A percentile compares a stretch with the other conserved stretches of the same genome.
Conservation (phyloP, 2,329 filamentous ascomycete genomes). For the Cladosporium phlei region DNA sequence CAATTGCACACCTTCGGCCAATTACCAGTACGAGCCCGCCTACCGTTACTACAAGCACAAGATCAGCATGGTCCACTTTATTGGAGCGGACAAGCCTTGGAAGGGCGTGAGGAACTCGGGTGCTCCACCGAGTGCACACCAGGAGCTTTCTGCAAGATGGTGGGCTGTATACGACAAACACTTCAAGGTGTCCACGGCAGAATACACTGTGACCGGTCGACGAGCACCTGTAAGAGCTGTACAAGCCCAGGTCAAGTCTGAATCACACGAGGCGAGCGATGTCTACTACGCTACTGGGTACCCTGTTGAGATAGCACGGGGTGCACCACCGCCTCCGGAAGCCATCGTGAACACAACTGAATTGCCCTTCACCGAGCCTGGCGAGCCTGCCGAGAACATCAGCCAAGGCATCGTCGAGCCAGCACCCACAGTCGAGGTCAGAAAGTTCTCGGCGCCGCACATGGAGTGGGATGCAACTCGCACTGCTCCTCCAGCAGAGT, state of each 20-base stretch:
- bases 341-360: slow-evolving; percentile 36
- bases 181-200: slow-evolving; percentile 49
- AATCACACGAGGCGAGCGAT: not conserved
- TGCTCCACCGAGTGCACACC: slow-evolving; percentile 61
- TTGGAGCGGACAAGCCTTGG: slow-evolving; percentile 90
- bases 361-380: slow-evolving; percentile 40
- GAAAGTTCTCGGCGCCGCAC: slow-evolving; percentile 53
- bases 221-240: slow-evolving; percentile 15
- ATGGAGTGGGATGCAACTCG: slow-evolving; percentile 60
- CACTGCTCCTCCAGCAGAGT: slow-evolving; percentile 57
- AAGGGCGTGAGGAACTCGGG: slow-evolving; percentile 36
- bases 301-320: slow-evolving; percentile 20
- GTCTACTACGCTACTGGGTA: slow-evolving; percentile 24
- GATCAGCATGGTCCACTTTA: slow-evolving; percentile 91
- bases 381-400: slow-evolving; percentile 40
- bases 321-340: slow-evolving; percentile 25
- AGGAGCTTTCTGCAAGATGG: slow-evolving; percentile 82
- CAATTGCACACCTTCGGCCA: slow-evolving; percentile 92
- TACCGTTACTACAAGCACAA: slow-evolving; percentile 88
- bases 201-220: slow-evolving; percentile 16
- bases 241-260: slow-evolving; percentile 8
- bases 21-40: slow-evolving; percentile 95
- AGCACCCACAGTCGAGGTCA: slow-evolving; percentile 43
- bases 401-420: slow-evolving; percentile 41
- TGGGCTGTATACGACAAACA: slow-evolving; percentile 92